Base-by-base conservation (phyloP, 371 early-diverging fungal genomes). In the Mortierella sp. region DNA sequence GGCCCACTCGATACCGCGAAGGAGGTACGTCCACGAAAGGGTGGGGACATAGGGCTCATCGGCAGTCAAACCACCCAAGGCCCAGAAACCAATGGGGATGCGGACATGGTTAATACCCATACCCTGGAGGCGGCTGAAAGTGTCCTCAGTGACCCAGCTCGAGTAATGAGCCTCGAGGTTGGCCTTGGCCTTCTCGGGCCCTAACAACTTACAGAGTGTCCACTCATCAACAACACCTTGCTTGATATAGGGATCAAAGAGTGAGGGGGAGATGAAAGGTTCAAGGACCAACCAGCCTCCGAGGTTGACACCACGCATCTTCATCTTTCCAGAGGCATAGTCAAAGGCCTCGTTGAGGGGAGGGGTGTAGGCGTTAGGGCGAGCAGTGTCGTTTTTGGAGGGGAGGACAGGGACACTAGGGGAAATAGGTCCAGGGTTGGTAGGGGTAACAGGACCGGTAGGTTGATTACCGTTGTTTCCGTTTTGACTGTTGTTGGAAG, bases 261-360 rank as follows among this genome's bases (percentile, higher is more conserved):
- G 70, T 3, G 88, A 84, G 6, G 88, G 81, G 3, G 86, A 87
- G 77, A 90, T 89, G 83, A 90, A 91, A 11, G 87, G 88, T 82
- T 94, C 94, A 12, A 93, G 91, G 24, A 94, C 90, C 49, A 94
- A 87, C 87, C 93, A 92, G 35, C 93, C 93, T 74, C 94, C 93
- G 14, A 93, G 78, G 51, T 93, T 94, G 27, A 91, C 91, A 14
- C 94, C 94, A 38, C 92, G 90, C 41, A 90, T 91, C 60, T 88
- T 88, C 38, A 76, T 63, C 16, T 43, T 80, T 0, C 77, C 83
- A 24, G 58, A 58, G 18, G 70, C 70, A 56, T 83, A 88, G 51
- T 82, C 83, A 74, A 89, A 88, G 46, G 82, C 65, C 63, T 87
- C 70, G 48, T 80, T 72, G n/a, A 89, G 70, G 1, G 83, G 65